Conservation (phyloP, 441 rosid species). For the Croton setiger region DNA sequence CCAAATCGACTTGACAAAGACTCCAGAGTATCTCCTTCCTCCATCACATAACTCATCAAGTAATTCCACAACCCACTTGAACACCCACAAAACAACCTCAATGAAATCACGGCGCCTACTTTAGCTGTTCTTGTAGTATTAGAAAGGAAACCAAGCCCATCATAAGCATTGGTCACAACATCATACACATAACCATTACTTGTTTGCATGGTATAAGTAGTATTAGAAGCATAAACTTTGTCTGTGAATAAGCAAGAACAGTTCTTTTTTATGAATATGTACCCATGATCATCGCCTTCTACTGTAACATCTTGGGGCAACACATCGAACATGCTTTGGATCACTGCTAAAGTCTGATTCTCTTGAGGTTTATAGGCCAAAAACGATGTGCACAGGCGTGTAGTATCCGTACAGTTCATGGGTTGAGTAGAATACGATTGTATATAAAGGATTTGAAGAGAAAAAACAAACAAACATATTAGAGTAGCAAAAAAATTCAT, state of each 20-base stretch:
- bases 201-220: constrained; percentile 79
- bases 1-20: constrained; percentile 89
- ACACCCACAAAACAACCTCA: constrained; percentile 91
- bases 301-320: constrained; percentile 58
- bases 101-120: constrained; percentile 66
- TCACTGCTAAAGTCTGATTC: constrained; percentile 57
- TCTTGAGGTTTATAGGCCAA: constrained; percentile 65
- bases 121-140: constrained; percentile 51
- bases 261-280: constrained; percentile 70
- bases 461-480: constrained; percentile 18
- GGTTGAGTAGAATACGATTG: constrained; percentile 42
- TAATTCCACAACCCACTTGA: constrained; percentile 97
- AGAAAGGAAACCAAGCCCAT: constrained; percentile 71
- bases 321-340: constrained; percentile 97
- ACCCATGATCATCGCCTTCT: constrained; percentile 45
- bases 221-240: constrained; percentile 63
- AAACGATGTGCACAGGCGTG: constrained; percentile 84
- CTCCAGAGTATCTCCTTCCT: constrained; percentile 73
- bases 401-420: constrained; percentile 82
- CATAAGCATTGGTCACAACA: constrained; percentile 60
- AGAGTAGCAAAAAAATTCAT: constrained; percentile 38
- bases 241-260: constrained; percentile 69
- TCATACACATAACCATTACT: constrained; percentile 58
- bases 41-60: constrained; percentile 85
- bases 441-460: constrained; percentile 21